Conservation (phyloP, 441 rosid genomes). For the Euphorbia schlechtendalii region DNA sequence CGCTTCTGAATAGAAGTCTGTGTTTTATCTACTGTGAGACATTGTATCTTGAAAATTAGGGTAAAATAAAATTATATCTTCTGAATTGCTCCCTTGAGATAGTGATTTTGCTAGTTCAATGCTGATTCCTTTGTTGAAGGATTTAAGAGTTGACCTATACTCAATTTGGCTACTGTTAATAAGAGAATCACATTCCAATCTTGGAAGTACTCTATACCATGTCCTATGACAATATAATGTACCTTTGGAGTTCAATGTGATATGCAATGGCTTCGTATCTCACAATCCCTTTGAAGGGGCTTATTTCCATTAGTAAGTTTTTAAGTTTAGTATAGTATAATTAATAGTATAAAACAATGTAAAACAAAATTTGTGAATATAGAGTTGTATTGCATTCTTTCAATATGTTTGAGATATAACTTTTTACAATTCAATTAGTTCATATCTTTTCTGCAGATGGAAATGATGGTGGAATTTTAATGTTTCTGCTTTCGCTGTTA, state of each 20-base stretch:
- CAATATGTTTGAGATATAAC: background rate
- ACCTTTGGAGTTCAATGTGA: too few relatives aligned
- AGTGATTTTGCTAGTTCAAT: background rate
- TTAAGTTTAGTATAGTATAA: background rate
- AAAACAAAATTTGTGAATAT: background rate
- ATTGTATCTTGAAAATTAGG: background rate
- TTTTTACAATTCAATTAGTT: background rate
- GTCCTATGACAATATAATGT: too few relatives aligned
- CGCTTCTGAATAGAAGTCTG: background rate
- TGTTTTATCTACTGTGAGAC: background rate
- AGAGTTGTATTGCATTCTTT: conserved; percentile 1
- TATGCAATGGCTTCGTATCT: too few relatives aligned
- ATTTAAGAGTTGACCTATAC: background rate
- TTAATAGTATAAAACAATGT: background rate
- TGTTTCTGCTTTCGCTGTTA: conserved; percentile 7
- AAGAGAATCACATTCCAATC: too few relatives aligned
- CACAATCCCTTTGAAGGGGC: too few relatives aligned
- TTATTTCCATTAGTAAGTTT: background rate
- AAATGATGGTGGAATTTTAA: conserved; percentile 9
- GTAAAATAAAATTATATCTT: background rate
- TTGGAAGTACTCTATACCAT: too few relatives aligned
- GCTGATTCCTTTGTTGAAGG: background rate
- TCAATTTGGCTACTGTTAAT: background rate
- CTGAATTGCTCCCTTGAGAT: background rate
- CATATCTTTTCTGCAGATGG: conserved; percentile 7